Percentiles rank a stretch among this genome's conserved stretches.
phyloP scores from a whole-genome alignment of 495 filamentous ascomycete genomes.

The Filosporella fistucella region DNA sequence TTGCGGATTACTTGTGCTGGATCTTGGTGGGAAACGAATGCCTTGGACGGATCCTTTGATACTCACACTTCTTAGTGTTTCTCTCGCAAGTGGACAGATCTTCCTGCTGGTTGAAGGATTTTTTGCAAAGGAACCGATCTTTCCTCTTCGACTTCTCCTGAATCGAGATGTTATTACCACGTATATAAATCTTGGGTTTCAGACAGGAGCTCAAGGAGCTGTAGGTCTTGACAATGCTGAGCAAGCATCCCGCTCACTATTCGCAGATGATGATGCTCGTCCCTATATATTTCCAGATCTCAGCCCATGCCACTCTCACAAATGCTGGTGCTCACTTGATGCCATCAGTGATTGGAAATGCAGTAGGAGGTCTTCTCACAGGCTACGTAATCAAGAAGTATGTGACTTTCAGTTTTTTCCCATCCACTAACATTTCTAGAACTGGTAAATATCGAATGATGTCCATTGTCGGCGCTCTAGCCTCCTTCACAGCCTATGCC shows the following conservation, averaged over 20 bases:
- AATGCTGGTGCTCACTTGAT: conserved; percentile 57
- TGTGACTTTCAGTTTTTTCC: conserved; percentile 32
- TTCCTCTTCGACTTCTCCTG: conserved; percentile 54
- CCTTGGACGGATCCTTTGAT: conserved; percentile 50
- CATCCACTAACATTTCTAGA: conserved; percentile 18
- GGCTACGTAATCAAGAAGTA: conserved; percentile 50
- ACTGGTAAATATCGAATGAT: conserved; percentile 58
- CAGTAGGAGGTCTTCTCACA: conserved; percentile 54
- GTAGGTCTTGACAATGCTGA: conserved; percentile 44
- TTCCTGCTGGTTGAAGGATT: conserved; percentile 51
- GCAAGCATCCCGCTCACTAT: conserved; percentile 52
- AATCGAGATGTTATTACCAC: conserved; percentile 50
- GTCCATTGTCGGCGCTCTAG: conserved; percentile 44
- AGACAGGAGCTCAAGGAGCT: conserved; percentile 31
- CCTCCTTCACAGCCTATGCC: conserved; percentile 45
- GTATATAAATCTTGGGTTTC: conserved; percentile 36
- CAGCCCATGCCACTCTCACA: conserved; percentile 47
- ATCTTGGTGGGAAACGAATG: conserved; percentile 53
- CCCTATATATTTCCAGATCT: conserved; percentile 68
- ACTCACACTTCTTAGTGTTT: conserved; percentile 26
- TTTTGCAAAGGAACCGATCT: conserved; percentile 55
- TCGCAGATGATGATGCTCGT: conserved; percentile 48
- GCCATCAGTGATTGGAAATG: conserved; percentile 62
- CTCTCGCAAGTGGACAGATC: conserved; percentile 30
- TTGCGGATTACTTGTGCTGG: conserved; percentile 48